These are phyloP conservation scores for Xylariaceae sp. DNA, from an alignment of 2,329 filamentous ascomycete genomes.

Conservation along the genomic window DNA sequence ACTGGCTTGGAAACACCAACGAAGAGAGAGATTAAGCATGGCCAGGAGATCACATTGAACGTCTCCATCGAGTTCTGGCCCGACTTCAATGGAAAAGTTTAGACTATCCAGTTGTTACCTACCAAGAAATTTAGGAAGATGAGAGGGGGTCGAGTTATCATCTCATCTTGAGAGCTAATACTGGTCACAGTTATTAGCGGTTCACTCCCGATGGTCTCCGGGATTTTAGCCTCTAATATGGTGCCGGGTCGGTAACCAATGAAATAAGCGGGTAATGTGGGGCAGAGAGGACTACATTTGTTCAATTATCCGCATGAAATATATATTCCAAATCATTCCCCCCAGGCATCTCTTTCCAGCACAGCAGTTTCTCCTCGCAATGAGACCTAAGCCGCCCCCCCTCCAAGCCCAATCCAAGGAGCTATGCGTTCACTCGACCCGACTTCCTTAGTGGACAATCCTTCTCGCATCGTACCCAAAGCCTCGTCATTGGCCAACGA, in stretches of 20 bases:
- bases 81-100: too few relatives aligned
- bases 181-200: too few relatives aligned
- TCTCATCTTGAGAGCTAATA: too few relatives aligned
- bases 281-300: too few relatives aligned
- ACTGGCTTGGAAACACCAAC: too few relatives aligned
- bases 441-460: neutral
- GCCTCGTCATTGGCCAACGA: neutral
- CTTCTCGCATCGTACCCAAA: neutral
- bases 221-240: neutral
- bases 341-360: constrained; percentile 2
- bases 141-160: too few relatives aligned
- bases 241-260: constrained; percentile 21
- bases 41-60: too few relatives aligned
- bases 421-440: neutral
- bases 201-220: neutral
- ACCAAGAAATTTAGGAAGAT: too few relatives aligned
- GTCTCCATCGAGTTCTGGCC: too few relatives aligned
- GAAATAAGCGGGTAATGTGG: constrained; percentile 5
- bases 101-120: too few relatives aligned
- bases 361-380: constrained; percentile 1
- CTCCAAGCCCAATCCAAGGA: neutral
- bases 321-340: constrained; percentile 7
- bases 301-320: too few relatives aligned
- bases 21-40: too few relatives aligned
- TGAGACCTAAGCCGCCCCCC: neutral